Base-by-base conservation (phyloP, 345 rosid genomes). In the Camelina sativa region DNA sequence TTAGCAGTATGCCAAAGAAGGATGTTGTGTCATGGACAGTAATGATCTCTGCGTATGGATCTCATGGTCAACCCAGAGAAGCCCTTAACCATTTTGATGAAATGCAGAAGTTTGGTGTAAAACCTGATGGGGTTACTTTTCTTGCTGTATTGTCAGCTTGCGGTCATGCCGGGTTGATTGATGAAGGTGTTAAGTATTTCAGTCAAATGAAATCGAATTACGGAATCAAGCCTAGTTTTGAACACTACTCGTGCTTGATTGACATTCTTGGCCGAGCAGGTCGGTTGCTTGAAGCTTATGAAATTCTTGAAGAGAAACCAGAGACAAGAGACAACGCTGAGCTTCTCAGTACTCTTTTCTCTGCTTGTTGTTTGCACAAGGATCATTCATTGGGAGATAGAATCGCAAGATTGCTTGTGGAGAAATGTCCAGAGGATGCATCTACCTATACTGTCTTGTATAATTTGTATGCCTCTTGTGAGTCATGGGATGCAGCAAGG, bases 211-310 rank as follows among this genome's bases (percentile, higher is more conserved):
- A 50, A 11, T 72, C 35, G 0, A 58, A 76, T 56, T 80, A 81
- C 41, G 43, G 55, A 62, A 81, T 85, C 19, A 66, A 86, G 62
- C 96, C 90, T 7, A 73, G 67, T 35, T 57, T 41, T 58, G 90
- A 88, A 67, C 96, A 89, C 46, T 87, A 84, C 77, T 85, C 89
- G 5, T 91, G 96, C 74, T 83, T 91, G 87, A 80, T 88, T 58
- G 97, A 91, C 75, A 85, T 89, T 75, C 89, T 91, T 34, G 89
- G 91, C 4, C 86, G 96, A 54, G 85, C 86, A 55, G 88, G 93
- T 34, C 85, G 86, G 73, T 78, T 88, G 76, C 78, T 61, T 23
- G 95, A 91, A 74, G 95, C 93, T 71, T 85, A 85, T 71, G 69
- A 44, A 50, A 76, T 89, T 76, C 59, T 91, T 67, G 79, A 78